Conservation (phyloP, 1,284 basidiomycete genomes). For the Papiliotrema fonsecae region DNA sequence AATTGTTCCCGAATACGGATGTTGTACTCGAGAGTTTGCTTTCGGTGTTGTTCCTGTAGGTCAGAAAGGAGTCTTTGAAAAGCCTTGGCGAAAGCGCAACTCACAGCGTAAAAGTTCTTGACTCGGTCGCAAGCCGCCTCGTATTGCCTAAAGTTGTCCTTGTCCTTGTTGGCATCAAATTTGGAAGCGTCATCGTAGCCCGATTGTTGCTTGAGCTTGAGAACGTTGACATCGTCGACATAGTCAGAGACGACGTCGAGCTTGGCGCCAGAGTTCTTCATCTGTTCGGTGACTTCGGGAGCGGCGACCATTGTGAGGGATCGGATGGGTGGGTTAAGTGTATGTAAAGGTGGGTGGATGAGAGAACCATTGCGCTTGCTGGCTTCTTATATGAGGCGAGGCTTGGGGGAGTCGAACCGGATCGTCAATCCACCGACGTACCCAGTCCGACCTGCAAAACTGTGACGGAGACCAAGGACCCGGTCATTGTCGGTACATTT, state of each 20-base stretch:
- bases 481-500: too few species aligned
- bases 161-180: slow-evolving; percentile 74
- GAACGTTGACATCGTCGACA: slow-evolving; percentile 58
- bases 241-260: slow-evolving; percentile 68
- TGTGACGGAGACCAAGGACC: too few species aligned
- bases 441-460: too few species aligned
- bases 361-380: too few species aligned
- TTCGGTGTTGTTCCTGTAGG: slow-evolving; percentile 69
- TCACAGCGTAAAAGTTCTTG: slow-evolving; percentile 65
- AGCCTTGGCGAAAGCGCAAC: slow-evolving; percentile 5
- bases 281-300: slow-evolving; percentile 35
- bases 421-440: too few species aligned
- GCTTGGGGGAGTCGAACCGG: too few species aligned
- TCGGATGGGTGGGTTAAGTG: not conserved
- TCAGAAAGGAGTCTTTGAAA: not conserved
- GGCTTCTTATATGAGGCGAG: too few species aligned
- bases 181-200: slow-evolving; percentile 59
- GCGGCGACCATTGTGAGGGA: slow-evolving; percentile 28
- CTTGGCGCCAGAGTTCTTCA: slow-evolving; percentile 34
- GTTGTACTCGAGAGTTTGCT: slow-evolving; percentile 83
- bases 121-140: slow-evolving; percentile 72
- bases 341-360: not conserved
- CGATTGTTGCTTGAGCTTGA: slow-evolving; percentile 38
- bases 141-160: slow-evolving; percentile 53
- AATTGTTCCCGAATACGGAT: slow-evolving; percentile 56